phyloP scores from a whole-genome alignment of 2,329 filamentous ascomycete species.

The Thelonectria blattea region DNA sequence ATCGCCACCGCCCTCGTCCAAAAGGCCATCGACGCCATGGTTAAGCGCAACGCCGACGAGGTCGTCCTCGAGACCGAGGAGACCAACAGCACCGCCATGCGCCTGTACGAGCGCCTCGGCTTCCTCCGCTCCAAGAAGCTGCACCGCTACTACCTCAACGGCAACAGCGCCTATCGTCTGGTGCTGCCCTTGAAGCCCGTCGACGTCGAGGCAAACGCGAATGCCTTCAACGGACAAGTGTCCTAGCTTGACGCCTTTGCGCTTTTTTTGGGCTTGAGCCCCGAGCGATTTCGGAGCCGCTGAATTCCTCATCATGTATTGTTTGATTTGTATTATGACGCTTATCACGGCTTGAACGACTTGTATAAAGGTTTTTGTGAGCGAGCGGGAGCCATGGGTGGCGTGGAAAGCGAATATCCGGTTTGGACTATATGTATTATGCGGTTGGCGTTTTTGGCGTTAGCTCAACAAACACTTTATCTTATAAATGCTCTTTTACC shows the following conservation, averaged over 20 bases:
- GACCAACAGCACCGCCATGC: constrained; percentile 86
- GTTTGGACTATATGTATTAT: not conserved
- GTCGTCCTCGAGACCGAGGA: constrained; percentile 96
- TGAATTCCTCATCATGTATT: constrained; percentile 1
- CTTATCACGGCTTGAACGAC: constrained; percentile 5
- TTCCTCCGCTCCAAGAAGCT: constrained; percentile 92
- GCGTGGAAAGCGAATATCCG: constrained; percentile 5
- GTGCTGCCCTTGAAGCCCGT: constrained; percentile 75
- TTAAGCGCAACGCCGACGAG: constrained; percentile 82
- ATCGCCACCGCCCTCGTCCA: constrained; percentile 90
- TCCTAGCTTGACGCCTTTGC: constrained; percentile 4
- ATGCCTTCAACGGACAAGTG: constrained; percentile 44
- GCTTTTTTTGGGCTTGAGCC: not conserved
- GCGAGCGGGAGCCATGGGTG: constrained; percentile 9
- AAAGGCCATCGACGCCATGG: constrained; percentile 91
- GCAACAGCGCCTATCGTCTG: constrained; percentile 90
- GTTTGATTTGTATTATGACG: not conserved
- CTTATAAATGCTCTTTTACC: not conserved
- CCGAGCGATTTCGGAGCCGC: not conserved
- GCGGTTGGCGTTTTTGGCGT: constrained; percentile 4
- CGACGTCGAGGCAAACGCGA: constrained; percentile 48
- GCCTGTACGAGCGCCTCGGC: constrained; percentile 89
- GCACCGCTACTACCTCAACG: constrained; percentile 95
- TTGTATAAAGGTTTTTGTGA: constrained; percentile 1
- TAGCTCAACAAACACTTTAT: not conserved